Evolutionary conservation across 1,284 basidiomycete species (phyloP), one percentile per base, ranked within the genome.

Genomic region (Cutaneotrichosporon sp.): DNA sequence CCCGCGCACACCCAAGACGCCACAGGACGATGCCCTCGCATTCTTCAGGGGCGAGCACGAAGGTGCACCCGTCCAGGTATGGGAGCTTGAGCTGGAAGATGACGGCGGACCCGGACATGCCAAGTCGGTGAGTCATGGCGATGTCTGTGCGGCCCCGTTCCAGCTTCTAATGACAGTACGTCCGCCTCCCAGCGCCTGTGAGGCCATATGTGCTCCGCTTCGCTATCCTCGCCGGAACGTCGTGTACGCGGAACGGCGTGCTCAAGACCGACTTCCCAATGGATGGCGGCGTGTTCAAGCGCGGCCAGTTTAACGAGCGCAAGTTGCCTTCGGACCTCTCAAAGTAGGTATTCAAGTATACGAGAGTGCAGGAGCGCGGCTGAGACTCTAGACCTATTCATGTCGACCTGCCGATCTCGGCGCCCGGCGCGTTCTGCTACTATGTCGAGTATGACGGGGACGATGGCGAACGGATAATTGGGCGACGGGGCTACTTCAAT

Each of bases 221-320:
- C 42, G 86, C 87, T 10, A 80, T 97, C 49, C 87, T 89, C 53
- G 87, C 92, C 0, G 92, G 92, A 10, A 90, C 90, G 0, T 84
- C 87, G 1, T 88, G 89, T 7, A 84, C 89, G 3, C 85, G 83
- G 62, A 89, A 92, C 60, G 38, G 90, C 46, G 81, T 90, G 3
- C 87, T 97, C 71, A 90, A 86, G 78, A 92, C 89, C 54, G 94
- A 96, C 74, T 96, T 96, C 65, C 93, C 92, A 4, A 80, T 96
- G 6, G 87, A 97, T 62, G 92, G 91, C 16, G 88, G 88, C 25
- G 77, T 74, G 14, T 98, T 97, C 68, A 80, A 84, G 51, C 82
- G 94, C 22, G 82, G 86, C 58, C 80, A 76, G 37, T 91, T 89
- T 71, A 79, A 82, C 9, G 81, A 90, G 71, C 80, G 87, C 67